These are phyloP conservation scores for Claviceps paspali DNA, from an alignment of 2,329 filamentous ascomycete species.

Conservation along the genomic window DNA sequence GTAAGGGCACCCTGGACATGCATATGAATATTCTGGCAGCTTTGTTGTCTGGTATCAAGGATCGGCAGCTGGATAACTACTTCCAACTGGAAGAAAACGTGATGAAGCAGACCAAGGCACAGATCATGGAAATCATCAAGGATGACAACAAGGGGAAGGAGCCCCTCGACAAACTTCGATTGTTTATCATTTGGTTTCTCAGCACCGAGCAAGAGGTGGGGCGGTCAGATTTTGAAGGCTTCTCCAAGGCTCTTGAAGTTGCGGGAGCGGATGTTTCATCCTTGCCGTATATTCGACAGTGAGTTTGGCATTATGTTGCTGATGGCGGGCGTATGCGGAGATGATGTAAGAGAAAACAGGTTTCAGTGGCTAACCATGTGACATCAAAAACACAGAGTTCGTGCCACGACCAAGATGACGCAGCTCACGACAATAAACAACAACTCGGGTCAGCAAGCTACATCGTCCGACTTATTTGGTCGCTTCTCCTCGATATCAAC, in stretches of 20 bases:
- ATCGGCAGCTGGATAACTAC: constrained; percentile 87
- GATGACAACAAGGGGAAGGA: constrained; percentile 70
- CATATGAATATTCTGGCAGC: constrained; percentile 97
- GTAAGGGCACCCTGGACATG: constrained; percentile 90
- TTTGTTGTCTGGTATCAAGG: constrained; percentile 65
- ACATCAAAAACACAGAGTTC: constrained; percentile 42
- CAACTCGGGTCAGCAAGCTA: constrained; percentile 38
- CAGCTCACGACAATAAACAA: constrained; percentile 88
- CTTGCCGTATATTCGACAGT: constrained; percentile 77
- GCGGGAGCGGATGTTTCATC: constrained; percentile 64
- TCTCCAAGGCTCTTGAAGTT: constrained; percentile 67
- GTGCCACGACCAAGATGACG: constrained; percentile 92
- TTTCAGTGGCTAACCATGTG: background rate
- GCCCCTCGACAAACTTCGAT: constrained; percentile 72
- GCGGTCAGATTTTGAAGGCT: constrained; percentile 67
- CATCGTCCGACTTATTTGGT: constrained; percentile 68
- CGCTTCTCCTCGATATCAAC: constrained; percentile 87
- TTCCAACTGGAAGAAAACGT: constrained; percentile 92
- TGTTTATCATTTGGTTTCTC: constrained; percentile 95
- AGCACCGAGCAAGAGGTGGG: constrained; percentile 83
- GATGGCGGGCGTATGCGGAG: background rate
- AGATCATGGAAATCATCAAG: constrained; percentile 76
- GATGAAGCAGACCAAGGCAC: constrained; percentile 76
- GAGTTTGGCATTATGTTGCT: constrained; percentile 18
- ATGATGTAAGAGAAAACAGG: background rate